Conservation (phyloP, 352 stramenopile species). For the Globisporangium spiculum region DNA sequence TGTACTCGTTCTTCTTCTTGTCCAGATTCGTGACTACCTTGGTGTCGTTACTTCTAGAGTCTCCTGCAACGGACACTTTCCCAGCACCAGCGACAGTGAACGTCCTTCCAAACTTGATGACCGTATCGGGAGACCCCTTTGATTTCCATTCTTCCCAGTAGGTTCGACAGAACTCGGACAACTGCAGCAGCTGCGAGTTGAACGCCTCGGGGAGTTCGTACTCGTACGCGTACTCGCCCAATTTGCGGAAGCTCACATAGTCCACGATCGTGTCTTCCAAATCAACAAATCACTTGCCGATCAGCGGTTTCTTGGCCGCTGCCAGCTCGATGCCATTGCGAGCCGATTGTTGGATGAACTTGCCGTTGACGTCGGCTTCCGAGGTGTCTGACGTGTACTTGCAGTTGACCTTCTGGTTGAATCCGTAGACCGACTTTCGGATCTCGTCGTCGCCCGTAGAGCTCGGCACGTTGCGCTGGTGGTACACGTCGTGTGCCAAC, state of each 20-base stretch:
- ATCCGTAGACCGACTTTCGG: conserved; percentile 1
- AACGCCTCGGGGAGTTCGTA: conserved; percentile 18
- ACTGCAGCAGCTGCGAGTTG: conserved; percentile 16
- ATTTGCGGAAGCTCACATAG: conserved; percentile 8
- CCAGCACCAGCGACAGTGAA: background rate
- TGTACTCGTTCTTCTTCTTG: conserved; percentile 1
- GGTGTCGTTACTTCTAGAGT: background rate
- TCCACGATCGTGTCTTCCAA: conserved; percentile 9
- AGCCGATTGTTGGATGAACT: conserved; percentile 3
- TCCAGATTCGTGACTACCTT: background rate
- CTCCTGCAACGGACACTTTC: background rate
- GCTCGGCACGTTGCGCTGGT: conserved; percentile 34
- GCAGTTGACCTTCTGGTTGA: conserved; percentile 1
- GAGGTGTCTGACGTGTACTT: background rate
- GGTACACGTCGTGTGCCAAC: conserved; percentile 27
- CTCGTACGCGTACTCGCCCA: conserved; percentile 16
- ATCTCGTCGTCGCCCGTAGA: conserved; percentile 10
- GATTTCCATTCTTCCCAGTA: background rate
- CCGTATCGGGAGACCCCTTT: background rate
- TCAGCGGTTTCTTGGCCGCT: background rate
- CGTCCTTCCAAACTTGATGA: background rate
- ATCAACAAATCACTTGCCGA: conserved; percentile 18
- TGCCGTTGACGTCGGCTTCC: conserved; percentile 3
- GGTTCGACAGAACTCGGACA: background rate
- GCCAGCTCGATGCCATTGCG: conserved; percentile 2